Base-by-base conservation (phyloP, 2,329 filamentous ascomycete genomes). In the Mycocentrospora acerina region DNA sequence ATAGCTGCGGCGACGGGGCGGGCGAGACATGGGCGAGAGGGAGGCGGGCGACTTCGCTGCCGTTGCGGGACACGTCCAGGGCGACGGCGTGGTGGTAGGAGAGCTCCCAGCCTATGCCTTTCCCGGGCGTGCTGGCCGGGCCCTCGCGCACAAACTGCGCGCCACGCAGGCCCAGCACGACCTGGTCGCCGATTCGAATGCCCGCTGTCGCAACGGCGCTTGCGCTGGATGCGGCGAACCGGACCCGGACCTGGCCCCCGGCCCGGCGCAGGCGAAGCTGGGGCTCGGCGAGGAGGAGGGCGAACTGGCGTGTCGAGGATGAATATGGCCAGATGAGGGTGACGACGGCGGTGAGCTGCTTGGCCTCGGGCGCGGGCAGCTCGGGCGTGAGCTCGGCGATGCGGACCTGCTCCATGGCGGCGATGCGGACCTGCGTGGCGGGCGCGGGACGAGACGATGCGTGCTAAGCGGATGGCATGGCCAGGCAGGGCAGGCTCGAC, bases 241-340 rank as follows among this genome's bases (percentile, higher is more conserved):
- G 80, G 32, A 90, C 79, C 40, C 90, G 84, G 15, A 95, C 81
- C 67, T 95, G 89, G 10, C 91, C 91, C 51, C 80, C 85, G 27
- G 78, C 75, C 46, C 82, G 81, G 39, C 91, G 86, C 34, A 91
- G 75, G 32, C 88, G 85, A 58, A 90, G 86, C 64, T 96, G 89
- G 30, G 83, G 82, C 57, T 96, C 90, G 30, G 87, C 87, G 24
- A 97, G 78, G 14, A 94, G 78, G 34, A 96, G 83, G 17, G 88
- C 85, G 51, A 90, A 78, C 26, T 82, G 82, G 36, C 79, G 80
- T 19, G 79, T 85, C 17, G 88, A 81, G 15, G 85, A 86, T 49
- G 87, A 95, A 67, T 88, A 96, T 0, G 91, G 91, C 90, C 91
- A 97, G 41, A 88, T 83, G 24, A 97, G 81, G 7, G 89, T 91